Conservation (phyloP, 306 rosid species). For the Abrus pulchellus region DNA sequence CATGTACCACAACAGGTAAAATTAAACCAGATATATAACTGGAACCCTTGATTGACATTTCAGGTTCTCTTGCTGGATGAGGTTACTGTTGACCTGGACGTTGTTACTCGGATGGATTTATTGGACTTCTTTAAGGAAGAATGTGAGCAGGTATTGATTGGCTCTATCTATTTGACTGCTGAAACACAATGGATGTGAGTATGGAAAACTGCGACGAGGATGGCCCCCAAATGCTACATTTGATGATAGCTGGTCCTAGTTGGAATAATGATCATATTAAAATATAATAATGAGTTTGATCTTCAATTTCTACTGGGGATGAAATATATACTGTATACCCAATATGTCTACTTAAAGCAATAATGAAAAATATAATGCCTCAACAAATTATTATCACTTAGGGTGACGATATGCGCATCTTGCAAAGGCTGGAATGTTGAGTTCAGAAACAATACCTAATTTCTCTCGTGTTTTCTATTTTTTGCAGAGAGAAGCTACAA, state of each 20-base stretch:
- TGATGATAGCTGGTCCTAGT: conserved; percentile 38
- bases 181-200: conserved; percentile 26
- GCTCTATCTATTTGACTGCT: conserved; percentile 43
- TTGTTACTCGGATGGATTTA: conserved; percentile 92
- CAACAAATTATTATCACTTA: conserved; percentile 22
- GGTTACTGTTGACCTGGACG: conserved; percentile 96
- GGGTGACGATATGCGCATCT: conserved; percentile 39
- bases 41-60: conserved; percentile 39
- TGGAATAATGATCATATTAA: conserved; percentile 18
- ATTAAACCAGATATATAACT: conserved; percentile 21
- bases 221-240: conserved; percentile 12
- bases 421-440: conserved; percentile 37
- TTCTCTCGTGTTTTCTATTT: conserved; percentile 35
- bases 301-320: conserved; percentile 22
- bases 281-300: conserved; percentile 18
- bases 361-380: conserved; percentile 12
- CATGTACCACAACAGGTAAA: conserved; percentile 18
- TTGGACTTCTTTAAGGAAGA: conserved; percentile 90
- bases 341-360: not conserved
- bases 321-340: conserved; percentile 3
- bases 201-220: conserved; percentile 19
- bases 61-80: conserved; percentile 98
- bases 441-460: conserved; percentile 26
- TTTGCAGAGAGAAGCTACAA: conserved; percentile 82
- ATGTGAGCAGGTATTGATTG: conserved; percentile 86